Conservation (phyloP, 202 grass and related monocot genomes). For the Setaria viridis region DNA sequence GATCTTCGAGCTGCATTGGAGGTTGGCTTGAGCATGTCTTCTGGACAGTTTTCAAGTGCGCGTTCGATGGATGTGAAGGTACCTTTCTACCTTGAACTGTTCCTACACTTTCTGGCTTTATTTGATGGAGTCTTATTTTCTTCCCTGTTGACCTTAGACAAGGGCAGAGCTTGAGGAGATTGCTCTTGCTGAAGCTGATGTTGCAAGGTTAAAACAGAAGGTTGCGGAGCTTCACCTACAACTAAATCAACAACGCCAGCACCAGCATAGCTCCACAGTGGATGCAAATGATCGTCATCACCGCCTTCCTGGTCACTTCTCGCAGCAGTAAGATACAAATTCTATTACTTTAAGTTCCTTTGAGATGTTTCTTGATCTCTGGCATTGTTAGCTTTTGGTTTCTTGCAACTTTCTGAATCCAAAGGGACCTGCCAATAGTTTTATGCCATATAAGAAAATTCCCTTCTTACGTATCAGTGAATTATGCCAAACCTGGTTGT, state of each 20-base stretch:
- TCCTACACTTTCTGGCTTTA: conserved; percentile 35
- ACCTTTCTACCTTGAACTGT: conserved; percentile 37
- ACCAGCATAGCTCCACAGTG: conserved; percentile 69
- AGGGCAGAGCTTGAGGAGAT: conserved; percentile 97
- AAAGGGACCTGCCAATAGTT: conserved; percentile 15
- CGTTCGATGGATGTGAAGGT: conserved; percentile 91
- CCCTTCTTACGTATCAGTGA: conserved; percentile 28
- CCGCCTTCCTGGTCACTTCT: conserved; percentile 67
- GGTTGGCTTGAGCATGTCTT: conserved; percentile 98
- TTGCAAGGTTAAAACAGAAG: conserved; percentile 95
- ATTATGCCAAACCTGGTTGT: conserved; percentile 13
- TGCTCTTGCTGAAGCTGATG: conserved; percentile 91
- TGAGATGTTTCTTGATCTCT: conserved; percentile 30
- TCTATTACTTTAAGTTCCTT: background rate
- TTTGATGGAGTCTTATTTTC: conserved; percentile 48
- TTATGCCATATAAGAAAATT: conserved; percentile 19
- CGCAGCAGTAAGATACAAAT: conserved; percentile 79
- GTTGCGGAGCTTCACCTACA: conserved; percentile 96
- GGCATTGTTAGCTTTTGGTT: conserved; percentile 1
- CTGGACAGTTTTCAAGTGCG: conserved; percentile 85
- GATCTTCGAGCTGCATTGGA: conserved; percentile 97
- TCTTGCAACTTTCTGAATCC: conserved; percentile 3
- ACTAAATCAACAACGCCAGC: conserved; percentile 91
- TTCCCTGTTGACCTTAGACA: conserved; percentile 63
- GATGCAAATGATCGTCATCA: conserved; percentile 71